Conservation (phyloP, 768 basidiomycete genomes). For the Trametes meyenii region DNA sequence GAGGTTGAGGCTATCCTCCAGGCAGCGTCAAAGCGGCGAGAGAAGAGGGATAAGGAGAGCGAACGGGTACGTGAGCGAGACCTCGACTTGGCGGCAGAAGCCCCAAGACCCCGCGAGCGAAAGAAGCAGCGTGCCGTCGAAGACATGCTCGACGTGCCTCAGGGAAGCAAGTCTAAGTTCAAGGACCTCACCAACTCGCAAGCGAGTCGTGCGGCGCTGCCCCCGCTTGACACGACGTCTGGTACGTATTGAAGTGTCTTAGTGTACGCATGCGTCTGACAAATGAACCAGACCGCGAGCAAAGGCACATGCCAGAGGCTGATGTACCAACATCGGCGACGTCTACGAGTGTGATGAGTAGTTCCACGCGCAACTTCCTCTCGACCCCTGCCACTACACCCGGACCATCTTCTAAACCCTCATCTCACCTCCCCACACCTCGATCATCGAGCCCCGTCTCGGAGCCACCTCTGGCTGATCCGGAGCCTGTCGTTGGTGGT, state of each 20-base stretch:
- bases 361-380: constrained; percentile 42
- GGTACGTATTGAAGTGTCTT: constrained; percentile 32
- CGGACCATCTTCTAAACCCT: constrained; percentile 30
- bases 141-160: constrained; percentile 33
- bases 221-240: constrained; percentile 41
- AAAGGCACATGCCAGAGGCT: constrained; percentile 40
- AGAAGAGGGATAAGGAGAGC: constrained; percentile 46
- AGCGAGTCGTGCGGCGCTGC: constrained; percentile 39
- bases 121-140: constrained; percentile 41
- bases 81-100: constrained; percentile 31
- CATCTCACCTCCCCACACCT: constrained; percentile 51
- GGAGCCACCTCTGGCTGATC: constrained; percentile 41
- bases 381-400: constrained; percentile 50
- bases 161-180: constrained; percentile 51
- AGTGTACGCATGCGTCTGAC: constrained; percentile 20
- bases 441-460: constrained; percentile 48
- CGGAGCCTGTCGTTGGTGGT: constrained; percentile 38
- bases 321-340: constrained; percentile 37
- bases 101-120: constrained; percentile 42
- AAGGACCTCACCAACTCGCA: constrained; percentile 70
- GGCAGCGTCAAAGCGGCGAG: constrained; percentile 49
- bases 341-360: constrained; percentile 37
- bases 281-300: constrained; percentile 38
- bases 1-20: constrained; percentile 42
- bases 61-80: constrained; percentile 32